Evolutionary conservation across 495 filamentous ascomycete species (phyloP), one percentile per base, ranked within the genome.

Genomic region (Margaritispora aquatica): DNA sequence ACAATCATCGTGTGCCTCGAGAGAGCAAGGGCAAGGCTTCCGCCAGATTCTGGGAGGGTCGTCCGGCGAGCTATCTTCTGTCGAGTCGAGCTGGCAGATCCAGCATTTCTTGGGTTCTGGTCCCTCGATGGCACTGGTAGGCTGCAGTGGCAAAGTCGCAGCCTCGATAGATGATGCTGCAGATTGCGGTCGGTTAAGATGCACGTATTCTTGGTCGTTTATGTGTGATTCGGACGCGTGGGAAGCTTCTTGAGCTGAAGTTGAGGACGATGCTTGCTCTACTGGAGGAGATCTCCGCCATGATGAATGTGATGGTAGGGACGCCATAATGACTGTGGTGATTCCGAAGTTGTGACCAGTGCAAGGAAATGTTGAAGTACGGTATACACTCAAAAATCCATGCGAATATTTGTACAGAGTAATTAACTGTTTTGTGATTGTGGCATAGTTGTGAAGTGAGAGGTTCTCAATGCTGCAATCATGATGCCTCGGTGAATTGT

Each of bases 1-100:
- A 69, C 94, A 98, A 23, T 83, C 81, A 70, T 97, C 89, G 71
- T 98, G 94, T 1, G 93, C 94, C 53, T 87, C 88, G 29, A 98
- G 75, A 21, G 86, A 88, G 73, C 94, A 98, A 0, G 85, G 86
- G 71, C 94, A 98, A 8, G 94, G 90, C 21, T 82, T 87, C 19
- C 88, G 84, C 91, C 93, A 97, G 67, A 86, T 79, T 23, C 79
- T 78, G 3, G 38, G 7, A 3, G 38, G 17, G 4, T 44, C 38
- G 38, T 77, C 69, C 22, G 83, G 83, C 38, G 80, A 77, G 31
- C 76, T 77, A 55, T 90, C 87, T 62, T 96, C 90, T 22, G 85
- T 91, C 61, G 91, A 85, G 62, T 93, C 89, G 54, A 80, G 80
- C 66, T 94, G 89, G 74, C 94, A 98, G 66, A 98, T 92, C 87